These are phyloP conservation scores for Calonectria pteridis DNA, from an alignment of 2,329 filamentous ascomycete species.

Conservation along the genomic window DNA sequence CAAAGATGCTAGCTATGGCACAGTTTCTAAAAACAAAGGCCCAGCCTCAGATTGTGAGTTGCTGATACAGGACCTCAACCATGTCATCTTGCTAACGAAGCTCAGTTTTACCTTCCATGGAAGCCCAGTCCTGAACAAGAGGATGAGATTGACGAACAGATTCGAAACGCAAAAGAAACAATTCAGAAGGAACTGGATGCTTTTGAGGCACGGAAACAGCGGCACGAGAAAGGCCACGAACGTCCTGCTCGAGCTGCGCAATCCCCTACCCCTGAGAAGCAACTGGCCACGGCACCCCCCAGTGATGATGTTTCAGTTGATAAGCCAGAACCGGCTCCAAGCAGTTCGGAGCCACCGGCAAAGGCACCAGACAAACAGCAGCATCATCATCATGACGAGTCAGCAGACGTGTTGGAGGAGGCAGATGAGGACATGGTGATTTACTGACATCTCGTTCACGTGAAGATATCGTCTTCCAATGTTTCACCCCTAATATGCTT, in stretches of 20 bases:
- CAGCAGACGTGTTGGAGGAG: slow-evolving; percentile 83
- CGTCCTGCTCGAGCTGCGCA: neutral
- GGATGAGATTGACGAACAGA: slow-evolving; percentile 77
- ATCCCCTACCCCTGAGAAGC: slow-evolving; percentile 24
- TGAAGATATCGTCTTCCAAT: neutral
- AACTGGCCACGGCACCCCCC: slow-evolving; percentile 29
- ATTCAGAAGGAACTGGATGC: slow-evolving; percentile 75
- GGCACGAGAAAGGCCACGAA: slow-evolving; percentile 46
- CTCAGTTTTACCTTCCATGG: slow-evolving; percentile 89
- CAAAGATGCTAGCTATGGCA: slow-evolving; percentile 78
- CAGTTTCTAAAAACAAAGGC: slow-evolving; percentile 79
- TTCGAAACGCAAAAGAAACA: slow-evolving; percentile 71
- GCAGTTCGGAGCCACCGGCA: slow-evolving; percentile 18
- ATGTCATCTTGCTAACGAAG: neutral
- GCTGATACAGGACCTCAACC: neutral
- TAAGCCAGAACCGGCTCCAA: slow-evolving; percentile 16
- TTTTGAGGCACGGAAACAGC: slow-evolving; percentile 66
- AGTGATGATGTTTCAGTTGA: slow-evolving; percentile 22
- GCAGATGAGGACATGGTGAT: slow-evolving; percentile 93
- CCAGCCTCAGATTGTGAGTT: slow-evolving; percentile 79
- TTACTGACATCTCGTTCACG: slow-evolving; percentile 68
- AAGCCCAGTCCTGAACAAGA: slow-evolving; percentile 78
- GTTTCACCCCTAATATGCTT: neutral
- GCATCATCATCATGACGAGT: slow-evolving; percentile 72
- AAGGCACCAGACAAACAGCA: slow-evolving; percentile 30